Evolutionary conservation across 495 filamentous ascomycete species (phyloP), one percentile per base, ranked within the genome.

Genomic region (Geoglossum glabrum): DNA sequence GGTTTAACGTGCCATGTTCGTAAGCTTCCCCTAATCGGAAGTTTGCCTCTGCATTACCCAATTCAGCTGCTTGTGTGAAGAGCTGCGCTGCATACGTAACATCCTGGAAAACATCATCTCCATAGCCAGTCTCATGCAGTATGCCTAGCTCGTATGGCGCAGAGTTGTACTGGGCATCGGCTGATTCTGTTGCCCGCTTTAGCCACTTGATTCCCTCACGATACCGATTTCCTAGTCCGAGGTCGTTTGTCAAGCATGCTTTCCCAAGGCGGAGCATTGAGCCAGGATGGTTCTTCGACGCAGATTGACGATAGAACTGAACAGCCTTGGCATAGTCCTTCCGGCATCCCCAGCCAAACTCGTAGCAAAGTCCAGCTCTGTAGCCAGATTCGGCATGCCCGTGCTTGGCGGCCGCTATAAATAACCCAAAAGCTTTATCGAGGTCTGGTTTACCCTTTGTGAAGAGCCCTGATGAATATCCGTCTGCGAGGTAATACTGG

Each of bases 341-440:
- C 34, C 87, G 79, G 58, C 83, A 89, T 23, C 92, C 92, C 92
- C 93, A 97, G 60, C 89, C 93, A 70, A 95, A 97, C 66, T 99
- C 92, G 70, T 95, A 96, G 73, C 90, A 97, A 36, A 99, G 72
- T 3, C 85, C 92, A 50, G 90, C 83, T 55, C 92, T 84, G 70
- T 95, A 99, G 45, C 82, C 90, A 28, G 93, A 89, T 71, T 99
- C 92, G 30, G 93, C 86, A 66, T 99, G 92, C 31, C 92, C 93
- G 68, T 96, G 93, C 71, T 97, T 99, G 67, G 86, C 88, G 13
- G 93, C 93, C 0, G 90, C 79, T 33, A 95, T 74, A 66, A 99
- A 99, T 7, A 96, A 79, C 0, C 85, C 80, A 64, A 96, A 97
- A 1, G 90, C 89, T 11, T 82, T 81, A 60, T 92, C 87, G 63